Evolutionary conservation across 2,329 filamentous ascomycete species (phyloP), one percentile per base, ranked within the genome.

Genomic region (Pseudogymnoascus sp.): DNA sequence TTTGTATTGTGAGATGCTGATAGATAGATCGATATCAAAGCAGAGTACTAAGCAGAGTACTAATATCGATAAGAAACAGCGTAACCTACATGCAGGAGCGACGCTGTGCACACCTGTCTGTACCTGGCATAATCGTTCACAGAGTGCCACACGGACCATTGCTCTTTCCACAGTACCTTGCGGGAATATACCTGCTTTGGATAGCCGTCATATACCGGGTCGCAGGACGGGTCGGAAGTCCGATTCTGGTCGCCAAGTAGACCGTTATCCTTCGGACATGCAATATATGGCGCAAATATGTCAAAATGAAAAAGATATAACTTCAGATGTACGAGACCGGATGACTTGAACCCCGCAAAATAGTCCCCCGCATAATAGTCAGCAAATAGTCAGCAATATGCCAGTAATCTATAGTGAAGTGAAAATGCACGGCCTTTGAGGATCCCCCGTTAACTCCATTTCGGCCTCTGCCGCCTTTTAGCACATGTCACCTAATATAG

Each of bases 391-490:
- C 14, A 4, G 39, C 39, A 33, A 33, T 33, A 33, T 11, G 4
- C 2, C 11, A 52, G 11, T 52, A 19, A 19, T 19, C 19, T 19
- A 16, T 33, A 19, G 45, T 16, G 8, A 29, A 33, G 10, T 33
- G 8, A 33, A 55, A 33, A 55, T 55, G n/a, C 49, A 33, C 10
- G n/a, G 49, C 49, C 12, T 55, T 55, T 29, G 29, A 26, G 29
- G 33, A n/a, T 8, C 8, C 45, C 16, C 33, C 10, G 29, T 55
- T 55, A 55, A 19, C 49, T 35, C 49, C 26, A 33, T 55, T 6
- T 19, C 49, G 49, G 49, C 29, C 49, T 35, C 19, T 55, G 49
- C 49, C 49, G 49, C 49, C 49, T 55, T 55, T 55, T 55, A 35
- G 16, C 49, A 55, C 29, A 33, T 55, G 49, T 21, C 29, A 55